Base-by-base conservation (phyloP, 2,329 filamentous ascomycete species). In the Diplodia seriata region DNA sequence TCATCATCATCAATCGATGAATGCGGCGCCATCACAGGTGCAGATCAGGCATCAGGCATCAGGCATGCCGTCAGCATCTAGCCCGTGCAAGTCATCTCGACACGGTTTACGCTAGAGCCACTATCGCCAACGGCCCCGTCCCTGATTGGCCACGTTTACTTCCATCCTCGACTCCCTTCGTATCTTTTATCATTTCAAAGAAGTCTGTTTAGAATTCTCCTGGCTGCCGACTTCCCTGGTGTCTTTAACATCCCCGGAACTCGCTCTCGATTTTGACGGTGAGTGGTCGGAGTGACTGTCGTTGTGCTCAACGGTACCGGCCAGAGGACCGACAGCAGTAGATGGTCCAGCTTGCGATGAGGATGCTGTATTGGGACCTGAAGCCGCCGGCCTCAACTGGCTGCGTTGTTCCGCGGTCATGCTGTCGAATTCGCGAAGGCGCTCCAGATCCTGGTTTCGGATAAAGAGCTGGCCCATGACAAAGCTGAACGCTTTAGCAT, bases 391-490 rank as follows among this genome's bases (percentile, higher is more conserved):
- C 7, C 3, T 18, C 18, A n/a, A n/a, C n/a, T 8, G 18, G 18
- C 20, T 20, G 8, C 9, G 7, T n/a, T 47, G 43, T 47, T 47
- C 33, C 33, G 43, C n/a, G 7, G 18, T 7, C 26, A 33, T 9
- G 31, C 20, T 47, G 3, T 26, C 11, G 8, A 12, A 9, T 20
- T 61, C 56, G 26, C 56, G 40, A 2, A 31, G 4, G 14, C 56
- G 23, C 40, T 49, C 56, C 38, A 61, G 26, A 15, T 61, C 57
- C 4, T 61, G 15, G 3, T 61, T 40, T 9, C 57, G 57, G 6
- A 66, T 56, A 26, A 56, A 66, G 51, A 40, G 63, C 53, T 47
- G 36, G 11, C 49, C 6, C 40, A 66, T 1, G 18, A 66, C 63
- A 38, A 4, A 26, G 26, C 26, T 26, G 26, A 26, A 26, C 26